A percentile compares a stretch with the other conserved stretches of the same genome.
Evolutionary conservation across 306 rosid genomes (phyloP).

Genomic region (Hippophae gyantsensis): DNA sequence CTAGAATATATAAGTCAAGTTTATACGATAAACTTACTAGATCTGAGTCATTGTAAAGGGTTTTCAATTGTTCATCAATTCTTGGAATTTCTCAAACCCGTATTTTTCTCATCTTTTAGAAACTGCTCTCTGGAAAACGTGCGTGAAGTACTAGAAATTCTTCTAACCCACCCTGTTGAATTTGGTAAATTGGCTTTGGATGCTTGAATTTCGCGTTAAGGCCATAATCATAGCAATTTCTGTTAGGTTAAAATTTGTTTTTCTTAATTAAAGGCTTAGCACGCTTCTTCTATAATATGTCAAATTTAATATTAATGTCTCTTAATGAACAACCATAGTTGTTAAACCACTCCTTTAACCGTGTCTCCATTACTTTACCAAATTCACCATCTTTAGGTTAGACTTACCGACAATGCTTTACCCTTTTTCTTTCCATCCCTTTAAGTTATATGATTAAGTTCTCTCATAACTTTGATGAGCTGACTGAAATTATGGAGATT

Average conservation of each 20-base stretch:
- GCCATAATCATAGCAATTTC: constrained; percentile 11
- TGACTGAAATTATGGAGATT: neutral
- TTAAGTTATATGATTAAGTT: constrained; percentile 2
- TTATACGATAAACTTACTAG: constrained; percentile 15
- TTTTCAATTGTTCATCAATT: neutral
- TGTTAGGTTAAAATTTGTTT: constrained; percentile 18
- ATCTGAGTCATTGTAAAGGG: constrained; percentile 37
- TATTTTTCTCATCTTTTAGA: neutral
- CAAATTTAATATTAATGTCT: constrained; percentile 7
- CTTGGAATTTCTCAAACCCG: neutral
- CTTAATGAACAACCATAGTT: constrained; percentile 17
- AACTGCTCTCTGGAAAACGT: neutral
- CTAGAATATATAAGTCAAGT: neutral
- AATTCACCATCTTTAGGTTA: constrained; percentile 14
- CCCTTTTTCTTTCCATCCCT: constrained; percentile 1
- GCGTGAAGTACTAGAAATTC: neutral
- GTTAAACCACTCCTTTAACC: constrained; percentile 32
- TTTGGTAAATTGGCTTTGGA: constrained; percentile 32
- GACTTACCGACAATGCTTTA: constrained; percentile 2
- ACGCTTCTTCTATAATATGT: constrained; percentile 1
- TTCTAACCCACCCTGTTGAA: constrained; percentile 13
- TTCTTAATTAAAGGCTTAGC: constrained; percentile 17
- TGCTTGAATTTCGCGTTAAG: constrained; percentile 6
- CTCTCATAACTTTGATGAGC: neutral
- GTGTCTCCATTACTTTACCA: constrained; percentile 10